Evolutionary conservation across 2,329 filamentous ascomycete genomes (phyloP), one percentile per base, ranked within the genome.

Genomic region (Aspergillus sp.): DNA sequence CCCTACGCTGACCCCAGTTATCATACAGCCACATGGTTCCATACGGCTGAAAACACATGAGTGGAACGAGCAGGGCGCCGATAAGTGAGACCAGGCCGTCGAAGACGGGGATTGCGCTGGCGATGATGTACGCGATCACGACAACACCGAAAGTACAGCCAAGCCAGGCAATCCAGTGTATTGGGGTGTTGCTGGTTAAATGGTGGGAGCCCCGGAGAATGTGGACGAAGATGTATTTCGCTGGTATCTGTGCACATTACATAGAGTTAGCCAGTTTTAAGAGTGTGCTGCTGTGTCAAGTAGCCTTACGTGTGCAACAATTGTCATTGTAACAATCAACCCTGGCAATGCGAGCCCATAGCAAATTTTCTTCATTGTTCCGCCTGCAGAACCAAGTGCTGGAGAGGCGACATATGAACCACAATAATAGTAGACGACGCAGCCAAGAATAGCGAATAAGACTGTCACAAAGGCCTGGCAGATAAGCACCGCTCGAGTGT

Each of bases 401-500:
- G 73, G 73, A 0, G 70, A 73, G 0, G 71, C 64, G 7, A 76
- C 67, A 41, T 63, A 70, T 0, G 63, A 66, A 1, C 73, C 73
- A 47, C 69, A 73, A 53, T 59, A 74, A 52, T 65, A 67, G 59
- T 75, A 75, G 1, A 75, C 65, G 1, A 74, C 62, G 20, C 20
- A 20, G 20, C 20, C 20, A 20, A 20, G 3, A 3, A 20, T 4
- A 20, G 20, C 20, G 20, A 20, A 69, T 1, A 63, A 43, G 7
- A 58, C 50, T 1, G 57, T 62, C 9, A 72, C 60, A 12, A 54
- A 44, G 15, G 63, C 30, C 41, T 68, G 69, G 4, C 61, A 62
- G 7, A 52, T 30, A 23, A 64, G 56, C 3, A 68, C 49, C 3
- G 64, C 51, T n/a, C 53, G 51, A 7, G 55, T 57, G 46, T 64